Conservation (phyloP, 2,329 filamentous ascomycete genomes). For the Trichophyton schoenleinii region DNA sequence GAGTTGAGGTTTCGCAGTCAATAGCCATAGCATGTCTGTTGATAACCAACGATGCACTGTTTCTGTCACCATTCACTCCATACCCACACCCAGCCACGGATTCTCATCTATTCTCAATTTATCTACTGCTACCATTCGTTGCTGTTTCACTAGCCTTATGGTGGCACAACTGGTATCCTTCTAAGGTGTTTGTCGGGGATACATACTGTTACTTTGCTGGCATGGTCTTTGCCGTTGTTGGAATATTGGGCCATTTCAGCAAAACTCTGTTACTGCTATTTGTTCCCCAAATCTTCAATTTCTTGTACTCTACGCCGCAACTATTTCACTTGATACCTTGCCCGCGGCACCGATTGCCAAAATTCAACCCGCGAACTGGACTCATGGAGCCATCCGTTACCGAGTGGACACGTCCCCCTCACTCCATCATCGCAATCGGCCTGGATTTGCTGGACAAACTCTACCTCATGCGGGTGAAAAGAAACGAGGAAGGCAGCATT, state of each 20-base stretch:
- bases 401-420: constrained; percentile 61
- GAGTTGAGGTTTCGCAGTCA: constrained; percentile 90
- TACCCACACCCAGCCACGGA: constrained; percentile 90
- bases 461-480: constrained; percentile 54
- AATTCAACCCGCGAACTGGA: constrained; percentile 73
- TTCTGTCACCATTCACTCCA: constrained; percentile 59
- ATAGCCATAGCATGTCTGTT: constrained; percentile 78
- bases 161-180: constrained; percentile 90
- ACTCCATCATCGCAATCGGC: constrained; percentile 46
- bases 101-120: constrained; percentile 90
- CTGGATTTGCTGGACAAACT: constrained; percentile 59
- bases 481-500: constrained; percentile 57
- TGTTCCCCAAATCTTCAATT: constrained; percentile 92
- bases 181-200: constrained; percentile 89
- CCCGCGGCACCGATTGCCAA: constrained; percentile 79
- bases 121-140: constrained; percentile 85
- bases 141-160: constrained; percentile 80
- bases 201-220: constrained; percentile 99
- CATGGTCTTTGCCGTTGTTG: constrained; percentile 96
- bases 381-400: constrained; percentile 78
- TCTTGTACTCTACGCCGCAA: constrained; percentile 83
- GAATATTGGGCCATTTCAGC: constrained; percentile 93
- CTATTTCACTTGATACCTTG: constrained; percentile 83
- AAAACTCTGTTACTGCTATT: constrained; percentile 89
- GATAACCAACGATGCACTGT: constrained; percentile 74